Conservation (phyloP, 176 grass and related monocot genomes). For the Hyparrhenia diplandra region DNA sequence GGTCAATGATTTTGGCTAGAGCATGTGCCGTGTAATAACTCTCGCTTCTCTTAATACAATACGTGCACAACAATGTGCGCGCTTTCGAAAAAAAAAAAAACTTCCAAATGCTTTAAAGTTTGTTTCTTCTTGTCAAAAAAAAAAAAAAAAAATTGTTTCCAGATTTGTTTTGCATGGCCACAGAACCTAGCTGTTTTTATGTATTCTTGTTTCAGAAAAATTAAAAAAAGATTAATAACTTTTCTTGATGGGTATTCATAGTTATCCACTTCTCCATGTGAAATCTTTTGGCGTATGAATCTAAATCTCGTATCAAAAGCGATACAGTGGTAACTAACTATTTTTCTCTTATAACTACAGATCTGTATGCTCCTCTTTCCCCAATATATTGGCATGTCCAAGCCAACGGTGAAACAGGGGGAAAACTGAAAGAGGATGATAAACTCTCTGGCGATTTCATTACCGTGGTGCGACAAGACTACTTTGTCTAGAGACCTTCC, state of each 20-base stretch:
- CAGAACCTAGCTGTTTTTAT: neutral
- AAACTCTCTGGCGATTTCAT: constrained; percentile 55
- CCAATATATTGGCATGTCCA: constrained; percentile 84
- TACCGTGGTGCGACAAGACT: constrained; percentile 60
- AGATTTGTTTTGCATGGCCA: neutral
- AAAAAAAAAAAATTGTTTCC: neutral
- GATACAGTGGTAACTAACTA: neutral
- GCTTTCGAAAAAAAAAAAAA: too few species aligned
- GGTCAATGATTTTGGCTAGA: too few species aligned
- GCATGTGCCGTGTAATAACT: neutral
- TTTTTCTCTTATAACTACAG: constrained; percentile 28
- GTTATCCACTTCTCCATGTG: neutral
- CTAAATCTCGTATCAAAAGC: neutral
- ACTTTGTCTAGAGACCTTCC: constrained; percentile 50
- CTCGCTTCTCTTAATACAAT: too few species aligned
- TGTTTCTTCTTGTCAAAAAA: too few species aligned
- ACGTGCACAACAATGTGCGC: too few species aligned
- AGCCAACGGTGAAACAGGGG: constrained; percentile 49
- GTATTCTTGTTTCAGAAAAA: neutral
- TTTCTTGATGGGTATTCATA: neutral
- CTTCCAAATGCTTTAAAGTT: neutral
- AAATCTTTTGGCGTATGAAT: neutral
- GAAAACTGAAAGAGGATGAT: constrained; percentile 53
- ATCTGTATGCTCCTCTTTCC: constrained; percentile 67
- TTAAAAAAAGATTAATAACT: neutral